Evolutionary conservation across 768 basidiomycete genomes (phyloP), one percentile per base, ranked within the genome.

Genomic region (Paxillus involutus): DNA sequence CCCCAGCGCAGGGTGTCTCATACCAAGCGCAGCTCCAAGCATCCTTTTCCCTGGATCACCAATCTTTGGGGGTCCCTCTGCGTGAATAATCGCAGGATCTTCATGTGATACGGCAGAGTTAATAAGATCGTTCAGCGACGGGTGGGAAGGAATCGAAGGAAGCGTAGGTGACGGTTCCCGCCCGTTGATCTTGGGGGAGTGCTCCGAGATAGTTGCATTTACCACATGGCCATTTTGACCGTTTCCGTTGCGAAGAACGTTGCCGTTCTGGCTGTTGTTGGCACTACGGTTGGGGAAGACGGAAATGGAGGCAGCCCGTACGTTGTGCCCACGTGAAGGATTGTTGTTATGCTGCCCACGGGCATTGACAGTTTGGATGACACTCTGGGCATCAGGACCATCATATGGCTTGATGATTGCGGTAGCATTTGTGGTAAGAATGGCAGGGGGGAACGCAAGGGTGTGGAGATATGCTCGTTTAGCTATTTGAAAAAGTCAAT

Each of bases 21-120:
- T 80, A 43, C 91, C 92, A 52, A 94, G 75, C 32, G 91, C 91
- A 50, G 87, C 86, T 40, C 90, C 92, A 21, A 94, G 78, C 91
- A 94, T 94, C 64, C 91, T 79, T 75, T 90, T 91, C 39, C 89
- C 91, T 32, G 91, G 89, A 70, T 94, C 89, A 35, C 91, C 91
- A 61, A 94, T 91, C 64, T 86, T 81, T 19, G 90, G 90, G n/a
- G 84, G 85, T n/a, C 70, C 65, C 41, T 69, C 66, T 3, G 72
- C 70, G 17, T 73, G 69, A 47, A 89, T 66, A 55, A 89, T 87
- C 1, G 88, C 87, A 17, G 88, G 87, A 68, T 91, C 88, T 16
- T 80, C 71, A 50, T 72, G 67, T 24, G 81, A 69, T 42, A 80
- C 84, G 7, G 82, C 77, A 4, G 89, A 91, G 62, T 77, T 89